Evolutionary conservation across 2,329 filamentous ascomycete genomes (phyloP), one percentile per base, ranked within the genome.

Genomic region (Aspergillus sp.): DNA sequence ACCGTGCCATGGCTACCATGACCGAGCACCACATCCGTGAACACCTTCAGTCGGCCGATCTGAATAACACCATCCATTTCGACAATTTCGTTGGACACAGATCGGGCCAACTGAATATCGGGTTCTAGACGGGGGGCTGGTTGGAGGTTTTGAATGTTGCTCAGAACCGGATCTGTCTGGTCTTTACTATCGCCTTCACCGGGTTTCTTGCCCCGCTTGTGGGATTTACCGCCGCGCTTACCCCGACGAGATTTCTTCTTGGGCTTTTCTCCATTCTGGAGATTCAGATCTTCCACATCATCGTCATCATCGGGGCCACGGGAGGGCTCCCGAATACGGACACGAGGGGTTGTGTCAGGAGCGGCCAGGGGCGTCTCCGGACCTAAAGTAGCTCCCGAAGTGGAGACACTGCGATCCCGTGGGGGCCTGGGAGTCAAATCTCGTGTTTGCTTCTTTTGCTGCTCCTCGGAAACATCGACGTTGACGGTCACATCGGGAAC

Each of bases 1-100:
- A 94, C 82, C 0, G 93, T 98, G n/a, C 93, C 93, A 62, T 96
- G 94, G 65, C 91, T 97, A 46, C 93, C 93, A 49, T 88, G 77
- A 1, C 82, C 82, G 35, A 84, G 72, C 12, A 82, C 74, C 29
- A 72, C 73, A 55, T 82, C 76, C 27, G 77, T 81, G 53, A 78
- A 73, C 29, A 83, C 80, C 45, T 73, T 74, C 27, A 83, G 67
- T 50, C 78, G 80, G 44, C 80, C 80, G 56, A 83, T 82, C 40
- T 77, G 74, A 50, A 82, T 71, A 8, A 71, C 64, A 33, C 83
- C 83, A 40, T 87, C 83, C 43, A 77, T 77, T 2, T 69, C 66
- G 9, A 81, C 73, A 12, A 75, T 66, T 50, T 79, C 77, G 41
- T 61, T 82, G 72, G 60, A 84, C 72, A 57, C 76, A 70, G 50